Conservation (phyloP, 257 asterid species). For the Solanum bulbocastanum region DNA sequence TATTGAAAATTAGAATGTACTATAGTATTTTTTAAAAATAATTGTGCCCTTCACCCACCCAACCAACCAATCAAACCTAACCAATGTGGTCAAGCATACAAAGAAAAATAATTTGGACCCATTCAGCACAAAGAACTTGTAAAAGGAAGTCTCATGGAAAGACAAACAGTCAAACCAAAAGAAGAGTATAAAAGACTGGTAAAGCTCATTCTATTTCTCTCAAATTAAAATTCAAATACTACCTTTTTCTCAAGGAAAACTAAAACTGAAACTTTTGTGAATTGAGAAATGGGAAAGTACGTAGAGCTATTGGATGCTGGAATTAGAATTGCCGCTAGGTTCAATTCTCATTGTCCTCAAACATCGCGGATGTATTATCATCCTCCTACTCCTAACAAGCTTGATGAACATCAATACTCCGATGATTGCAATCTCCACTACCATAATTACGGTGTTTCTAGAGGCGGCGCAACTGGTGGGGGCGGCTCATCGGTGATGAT, state of each 20-base stretch:
- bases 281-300: constrained; percentile 27
- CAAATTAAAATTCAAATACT: not conserved
- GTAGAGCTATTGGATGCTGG: constrained; percentile 39
- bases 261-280: not conserved
- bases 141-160: not conserved
- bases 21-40: fast-evolving
- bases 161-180: not conserved
- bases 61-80: not conserved
- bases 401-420: not conserved
- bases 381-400: constrained; percentile 13
- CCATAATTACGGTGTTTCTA: not conserved
- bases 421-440: not conserved
- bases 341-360: constrained; percentile 63
- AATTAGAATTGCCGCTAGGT: constrained; percentile 27
- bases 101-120: not conserved
- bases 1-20: no score
- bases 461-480: not conserved
- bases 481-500: not conserved
- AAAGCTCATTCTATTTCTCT: not conserved
- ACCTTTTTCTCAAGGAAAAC: no score
- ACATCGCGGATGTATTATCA: constrained; percentile 59
- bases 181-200: not conserved
- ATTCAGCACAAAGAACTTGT: not conserved
- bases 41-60: not conserved
- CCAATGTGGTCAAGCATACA: not conserved